Base-by-base conservation (phyloP, 179 eudicot species). In the Sideroxylon spinosum region DNA sequence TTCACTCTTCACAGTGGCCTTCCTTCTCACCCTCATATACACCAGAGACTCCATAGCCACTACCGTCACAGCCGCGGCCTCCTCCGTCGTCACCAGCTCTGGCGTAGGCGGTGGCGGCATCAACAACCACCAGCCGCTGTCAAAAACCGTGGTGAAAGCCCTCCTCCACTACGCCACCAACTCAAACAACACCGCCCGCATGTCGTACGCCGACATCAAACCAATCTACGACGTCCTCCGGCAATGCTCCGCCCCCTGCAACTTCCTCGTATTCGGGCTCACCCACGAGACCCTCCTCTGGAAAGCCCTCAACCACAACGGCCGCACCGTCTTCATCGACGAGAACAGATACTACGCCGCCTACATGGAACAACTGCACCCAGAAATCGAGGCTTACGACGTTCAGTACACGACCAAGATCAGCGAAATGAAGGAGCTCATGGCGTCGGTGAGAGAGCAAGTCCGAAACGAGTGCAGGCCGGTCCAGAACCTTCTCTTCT, bases 401-500 rank as follows among this genome's bases (percentile, higher is more conserved):
- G 97, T 93, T 13, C 95, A 91, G 68, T 95, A 89, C 91, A 83
- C 98, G 29, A 87, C 98, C 19, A 91, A 89, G 44, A 44, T 86
- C 22, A 86, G 86, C 3, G 93, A 93, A 10, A 79, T 82, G 85
- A 85, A 87, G 67, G 89, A 89, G 56, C 77, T 95, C 1, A 82
- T 93, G 0, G 75, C 81, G 0, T 73, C 88, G 1, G 92, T 80
- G 44, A 90, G 88, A 78, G 89, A 89, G 6, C 98, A 88, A 71
- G 74, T 79, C 2, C 83, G 77, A 10, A 95, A 91, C 32, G 98
- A 95, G 64, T 95, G 98, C 75, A 80, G 86, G 73, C 98, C 98
- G 0, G 97, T 95, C 1, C 98, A 95, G 78, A 95, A 95, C 80
- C 78, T 95, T n/a, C 82, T 95, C 53, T 95, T 93, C 12, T 95